Evolutionary conservation across 176 grass and related monocot species (phyloP), one percentile per base, ranked within the genome.

Genomic region (Avena atlantica): DNA sequence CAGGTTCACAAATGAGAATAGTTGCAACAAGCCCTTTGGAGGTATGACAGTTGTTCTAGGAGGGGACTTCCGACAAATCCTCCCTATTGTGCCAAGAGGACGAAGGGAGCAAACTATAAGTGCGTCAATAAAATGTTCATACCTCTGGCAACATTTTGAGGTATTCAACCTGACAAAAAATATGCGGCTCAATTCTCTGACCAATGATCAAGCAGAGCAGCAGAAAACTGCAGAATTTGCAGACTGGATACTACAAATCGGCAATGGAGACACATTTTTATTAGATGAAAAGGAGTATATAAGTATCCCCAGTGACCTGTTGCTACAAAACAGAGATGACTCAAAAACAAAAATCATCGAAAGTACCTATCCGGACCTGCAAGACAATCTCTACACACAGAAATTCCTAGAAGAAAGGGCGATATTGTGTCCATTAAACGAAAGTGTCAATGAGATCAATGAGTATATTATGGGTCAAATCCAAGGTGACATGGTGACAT

Each of bases 31-130:
- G 74, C 64, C 80, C 47, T 82, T 82, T 37, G 80, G 80, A 7
- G 64, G 80, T 29, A 82, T 82, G 80, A 70, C 80, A 21, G 29
- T 82, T 55, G 80, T 70, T 8, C 80, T 82, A n/a, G 64, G 80
- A 70, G 49, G 80, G 27, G 64, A 82, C 80, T 82, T 70, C 49
- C 16, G 69, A 27, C 42, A 84, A 62, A 84, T 84, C 29, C 70
- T 84, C 15, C 42, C 56, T 1, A 10, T 84, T 21, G 23, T 84
- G 37, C 69, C 70, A 50, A 84, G 25, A 1, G 56, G 82, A 21
- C 62, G 70, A 44, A 61, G 70, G 17, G 72, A 75, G 47, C 40
- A 84, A 0, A 12, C 47, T 47, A 84, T 62, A 60, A 75, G 12
- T 25, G 81, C 80, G 1, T 55, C 65, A 21, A 68, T 84, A 15